phyloP scores from a whole-genome alignment of 306 rosid species.

The Cucumis melo region DNA sequence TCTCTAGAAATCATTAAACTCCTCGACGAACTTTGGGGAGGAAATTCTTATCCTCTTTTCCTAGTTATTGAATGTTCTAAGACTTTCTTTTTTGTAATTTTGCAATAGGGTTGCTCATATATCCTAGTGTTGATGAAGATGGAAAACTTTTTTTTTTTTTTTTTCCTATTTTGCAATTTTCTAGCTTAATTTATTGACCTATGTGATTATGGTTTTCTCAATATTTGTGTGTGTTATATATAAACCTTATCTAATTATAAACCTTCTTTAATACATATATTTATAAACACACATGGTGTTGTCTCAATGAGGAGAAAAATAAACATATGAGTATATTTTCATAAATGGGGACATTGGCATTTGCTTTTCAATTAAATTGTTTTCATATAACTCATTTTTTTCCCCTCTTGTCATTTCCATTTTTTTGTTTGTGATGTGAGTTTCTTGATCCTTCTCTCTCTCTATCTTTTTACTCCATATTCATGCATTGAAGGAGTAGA shows the following conservation, averaged over 20 bases:
- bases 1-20: too few relatives aligned
- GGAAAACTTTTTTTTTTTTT: too few relatives aligned
- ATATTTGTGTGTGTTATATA: not conserved
- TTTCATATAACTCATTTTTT: not conserved
- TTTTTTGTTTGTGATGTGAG: not conserved
- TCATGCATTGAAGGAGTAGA: constrained; percentile 1
- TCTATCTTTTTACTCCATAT: not conserved
- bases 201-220: too few relatives aligned
- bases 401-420: not conserved
- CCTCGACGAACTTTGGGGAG: too few relatives aligned
- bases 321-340: not conserved
- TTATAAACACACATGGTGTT: not conserved
- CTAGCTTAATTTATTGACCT: too few relatives aligned
- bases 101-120: too few relatives aligned
- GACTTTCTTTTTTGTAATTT: too few relatives aligned
- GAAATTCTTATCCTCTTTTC: too few relatives aligned
- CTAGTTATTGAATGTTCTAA: too few relatives aligned
- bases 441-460: not conserved
- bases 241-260: not conserved
- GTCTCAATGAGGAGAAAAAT: constrained; percentile 3
- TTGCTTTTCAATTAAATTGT: constrained; percentile 2
- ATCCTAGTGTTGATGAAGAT: too few relatives aligned
- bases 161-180: too few relatives aligned
- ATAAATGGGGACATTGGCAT: not conserved
- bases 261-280: not conserved